Conservation (phyloP, 2,329 filamentous ascomycete species). For the Fusarium longipes region DNA sequence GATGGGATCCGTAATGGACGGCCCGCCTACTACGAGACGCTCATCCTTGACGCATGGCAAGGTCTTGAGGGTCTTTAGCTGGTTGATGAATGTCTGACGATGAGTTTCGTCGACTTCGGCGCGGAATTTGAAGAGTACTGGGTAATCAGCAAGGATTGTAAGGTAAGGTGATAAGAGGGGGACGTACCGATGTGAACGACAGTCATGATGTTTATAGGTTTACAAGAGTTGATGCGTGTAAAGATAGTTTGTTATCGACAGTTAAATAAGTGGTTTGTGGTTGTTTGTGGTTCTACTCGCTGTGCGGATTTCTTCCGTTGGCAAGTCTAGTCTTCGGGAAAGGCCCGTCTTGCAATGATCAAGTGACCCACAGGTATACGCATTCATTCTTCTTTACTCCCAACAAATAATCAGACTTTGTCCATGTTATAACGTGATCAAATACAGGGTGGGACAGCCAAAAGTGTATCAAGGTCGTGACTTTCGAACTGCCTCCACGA, state of each 20-base stretch:
- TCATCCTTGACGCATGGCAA: slow-evolving; percentile 61
- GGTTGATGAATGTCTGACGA: slow-evolving; percentile 57
- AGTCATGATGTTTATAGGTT: slow-evolving; percentile 43
- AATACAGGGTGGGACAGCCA: too few species aligned
- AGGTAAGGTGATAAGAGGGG: fast-evolving
- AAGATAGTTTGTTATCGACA: too few species aligned
- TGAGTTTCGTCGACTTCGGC: slow-evolving; percentile 55
- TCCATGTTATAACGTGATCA: too few species aligned
- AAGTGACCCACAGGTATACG: not conserved
- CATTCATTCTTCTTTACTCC: too few species aligned
- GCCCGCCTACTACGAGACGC: slow-evolving; percentile 63
- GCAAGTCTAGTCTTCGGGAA: not conserved
- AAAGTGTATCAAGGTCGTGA: too few species aligned
- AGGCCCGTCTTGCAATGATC: not conserved
- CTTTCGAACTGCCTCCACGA: too few species aligned
- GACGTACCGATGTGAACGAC: slow-evolving; percentile 52
- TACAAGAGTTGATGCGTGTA: not conserved
- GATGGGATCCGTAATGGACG: slow-evolving; percentile 63
- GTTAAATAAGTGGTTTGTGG: not conserved
- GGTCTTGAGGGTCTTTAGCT: slow-evolving; percentile 61
- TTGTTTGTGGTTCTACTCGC: not conserved
- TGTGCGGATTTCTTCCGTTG: not conserved
- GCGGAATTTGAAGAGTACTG: slow-evolving; percentile 64
- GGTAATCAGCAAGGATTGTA: not conserved
- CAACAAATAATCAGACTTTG: too few species aligned